These are phyloP conservation scores for Penicillium paradoxum DNA, from an alignment of 495 filamentous ascomycete genomes.

Conservation along the genomic window DNA sequence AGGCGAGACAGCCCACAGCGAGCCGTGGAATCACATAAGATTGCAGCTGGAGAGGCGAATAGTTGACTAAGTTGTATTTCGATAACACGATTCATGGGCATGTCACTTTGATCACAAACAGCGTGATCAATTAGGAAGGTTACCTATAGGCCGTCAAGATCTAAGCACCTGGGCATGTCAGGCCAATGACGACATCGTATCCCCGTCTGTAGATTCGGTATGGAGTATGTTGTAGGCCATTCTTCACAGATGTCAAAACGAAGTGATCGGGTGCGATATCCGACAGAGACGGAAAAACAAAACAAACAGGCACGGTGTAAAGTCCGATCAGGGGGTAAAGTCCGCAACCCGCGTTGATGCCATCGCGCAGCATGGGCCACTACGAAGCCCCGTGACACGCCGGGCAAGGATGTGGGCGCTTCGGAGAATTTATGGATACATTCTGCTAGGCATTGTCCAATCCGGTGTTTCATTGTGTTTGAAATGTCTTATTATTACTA, in stretches of 20 bases:
- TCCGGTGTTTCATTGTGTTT: slow-evolving; percentile 8
- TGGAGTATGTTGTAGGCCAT: background rate
- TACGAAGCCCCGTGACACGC: background rate
- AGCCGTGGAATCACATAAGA: too few relatives aligned
- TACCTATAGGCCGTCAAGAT: background rate
- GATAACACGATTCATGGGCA: too few relatives aligned
- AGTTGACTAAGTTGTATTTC: too few relatives aligned
- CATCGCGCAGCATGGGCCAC: slow-evolving; percentile 27
- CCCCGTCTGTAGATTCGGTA: too few relatives aligned
- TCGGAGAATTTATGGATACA: slow-evolving; percentile 18
- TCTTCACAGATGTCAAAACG: background rate
- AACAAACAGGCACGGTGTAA: slow-evolving; percentile 8
- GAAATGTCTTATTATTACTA: background rate
- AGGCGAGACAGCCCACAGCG: too few relatives aligned
- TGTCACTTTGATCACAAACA: background rate
- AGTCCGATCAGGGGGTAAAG: slow-evolving; percentile 14
- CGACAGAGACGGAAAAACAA: background rate
- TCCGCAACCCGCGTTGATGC: slow-evolving; percentile 17
- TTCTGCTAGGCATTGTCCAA: background rate
- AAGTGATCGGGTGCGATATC: background rate
- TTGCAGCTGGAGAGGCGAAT: too few relatives aligned
- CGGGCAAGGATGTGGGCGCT: slow-evolving; percentile 7
- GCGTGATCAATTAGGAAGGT: background rate
- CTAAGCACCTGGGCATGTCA: background rate
- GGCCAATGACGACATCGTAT: background rate